A percentile compares a stretch with the other conserved stretches of the same genome.
Conservation (phyloP, 495 filamentous ascomycete species). For the Pyronema omphalodes region DNA sequence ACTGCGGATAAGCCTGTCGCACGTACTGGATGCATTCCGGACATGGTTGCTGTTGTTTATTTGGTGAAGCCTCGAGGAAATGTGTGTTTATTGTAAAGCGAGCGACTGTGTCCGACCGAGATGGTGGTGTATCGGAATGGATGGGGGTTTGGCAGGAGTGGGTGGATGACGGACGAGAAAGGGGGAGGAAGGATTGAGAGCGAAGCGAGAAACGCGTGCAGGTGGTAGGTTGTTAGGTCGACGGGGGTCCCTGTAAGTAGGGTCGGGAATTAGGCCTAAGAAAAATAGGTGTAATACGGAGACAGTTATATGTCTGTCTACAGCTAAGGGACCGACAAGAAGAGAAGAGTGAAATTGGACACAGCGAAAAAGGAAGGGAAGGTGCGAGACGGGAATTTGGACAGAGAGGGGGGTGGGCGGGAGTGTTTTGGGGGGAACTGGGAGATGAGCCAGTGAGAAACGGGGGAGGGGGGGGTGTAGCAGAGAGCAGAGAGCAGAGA, state of each 20-base stretch:
- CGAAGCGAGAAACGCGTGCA: conserved; percentile 1
- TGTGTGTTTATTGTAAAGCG: background rate
- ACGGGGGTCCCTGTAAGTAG: background rate
- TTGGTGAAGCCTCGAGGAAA: background rate
- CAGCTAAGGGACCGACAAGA: no score
- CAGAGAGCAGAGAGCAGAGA: background rate
- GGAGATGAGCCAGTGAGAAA: background rate
- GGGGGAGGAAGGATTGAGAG: background rate
- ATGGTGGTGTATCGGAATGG: background rate
- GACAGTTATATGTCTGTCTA: background rate
- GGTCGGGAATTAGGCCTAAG: background rate
- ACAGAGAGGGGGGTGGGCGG: no score
- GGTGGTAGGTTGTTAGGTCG: background rate
- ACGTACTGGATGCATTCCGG: conserved; percentile 9
- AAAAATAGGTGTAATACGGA: no score
- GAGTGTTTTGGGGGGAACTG: background rate
- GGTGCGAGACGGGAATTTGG: background rate
- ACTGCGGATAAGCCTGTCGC: background rate
- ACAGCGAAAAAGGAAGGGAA: background rate
- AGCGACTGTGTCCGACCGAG: background rate
- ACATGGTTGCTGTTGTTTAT: conserved; percentile 2
- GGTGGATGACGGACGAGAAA: conserved; percentile 1
- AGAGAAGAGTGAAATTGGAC: background rate
- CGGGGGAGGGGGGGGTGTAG: background rate
- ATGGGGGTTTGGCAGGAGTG: background rate